These are phyloP conservation scores for Pisolithus albus DNA, from an alignment of 768 basidiomycete species.

Conservation along the genomic window DNA sequence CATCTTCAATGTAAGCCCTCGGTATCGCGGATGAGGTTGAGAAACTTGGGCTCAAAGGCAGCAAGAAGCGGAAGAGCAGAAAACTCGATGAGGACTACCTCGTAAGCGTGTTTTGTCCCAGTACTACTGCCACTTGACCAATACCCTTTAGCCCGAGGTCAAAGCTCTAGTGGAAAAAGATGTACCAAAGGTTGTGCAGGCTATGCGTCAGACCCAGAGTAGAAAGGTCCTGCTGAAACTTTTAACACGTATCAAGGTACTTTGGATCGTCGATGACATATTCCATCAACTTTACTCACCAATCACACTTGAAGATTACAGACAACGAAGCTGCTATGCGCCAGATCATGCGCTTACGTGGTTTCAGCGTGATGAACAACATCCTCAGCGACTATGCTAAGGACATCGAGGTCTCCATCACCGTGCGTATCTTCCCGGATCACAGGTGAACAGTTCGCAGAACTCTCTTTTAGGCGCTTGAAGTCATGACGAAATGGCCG, in stretches of 20 bases:
- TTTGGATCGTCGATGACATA: background rate
- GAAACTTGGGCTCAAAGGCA: conserved; percentile 74
- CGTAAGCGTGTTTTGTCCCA: conserved; percentile 37
- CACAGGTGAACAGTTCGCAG: background rate
- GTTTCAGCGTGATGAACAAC: conserved; percentile 87
- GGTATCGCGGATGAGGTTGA: conserved; percentile 93
- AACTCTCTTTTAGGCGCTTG: conserved; percentile 41
- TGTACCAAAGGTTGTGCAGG: conserved; percentile 86
- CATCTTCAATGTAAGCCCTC: conserved; percentile 48
- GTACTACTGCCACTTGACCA: background rate
- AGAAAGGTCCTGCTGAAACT: conserved; percentile 77
- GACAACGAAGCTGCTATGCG: conserved; percentile 71
- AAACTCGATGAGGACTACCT: conserved; percentile 93
- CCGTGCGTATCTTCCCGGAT: conserved; percentile 41
- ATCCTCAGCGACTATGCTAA: conserved; percentile 69
- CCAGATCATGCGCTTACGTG: conserved; percentile 87
- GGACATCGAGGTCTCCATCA: conserved; percentile 62
- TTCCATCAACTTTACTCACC: background rate
- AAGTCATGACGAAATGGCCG: conserved; percentile 73
- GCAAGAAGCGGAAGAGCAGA: conserved; percentile 82
- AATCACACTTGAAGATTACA: conserved; percentile 54
- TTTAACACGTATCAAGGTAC: conserved; percentile 77
- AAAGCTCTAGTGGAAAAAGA: conserved; percentile 72
- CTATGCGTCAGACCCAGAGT: conserved; percentile 81
- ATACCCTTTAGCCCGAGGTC: conserved; percentile 55